A percentile compares a stretch with the other conserved stretches of the same genome.
Evolutionary conservation across 2,329 filamentous ascomycete genomes (phyloP).

Genomic region (Beauveria varroae): DNA sequence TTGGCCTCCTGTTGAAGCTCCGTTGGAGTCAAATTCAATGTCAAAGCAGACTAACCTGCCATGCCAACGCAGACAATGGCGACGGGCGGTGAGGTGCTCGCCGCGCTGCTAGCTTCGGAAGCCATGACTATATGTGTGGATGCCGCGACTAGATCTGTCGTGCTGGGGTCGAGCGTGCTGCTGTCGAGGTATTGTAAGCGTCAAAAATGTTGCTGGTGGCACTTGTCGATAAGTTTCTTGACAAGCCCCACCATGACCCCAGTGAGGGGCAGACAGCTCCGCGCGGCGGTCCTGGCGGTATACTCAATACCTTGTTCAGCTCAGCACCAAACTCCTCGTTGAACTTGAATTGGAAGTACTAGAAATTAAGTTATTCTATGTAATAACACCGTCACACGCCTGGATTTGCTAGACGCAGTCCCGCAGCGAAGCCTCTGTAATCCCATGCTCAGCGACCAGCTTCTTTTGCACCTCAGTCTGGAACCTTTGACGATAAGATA

Average conservation of each 20-base stretch:
- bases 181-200: background rate
- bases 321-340: too few relatives aligned
- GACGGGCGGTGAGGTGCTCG: conserved; percentile 47
- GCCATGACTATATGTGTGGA: conserved; percentile 20
- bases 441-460: background rate
- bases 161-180: background rate
- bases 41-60: conserved; percentile 55
- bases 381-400: too few relatives aligned
- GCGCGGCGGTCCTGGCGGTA: too few relatives aligned
- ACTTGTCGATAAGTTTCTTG: conserved; percentile 5
- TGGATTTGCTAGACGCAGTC: too few relatives aligned
- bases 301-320: too few relatives aligned
- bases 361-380: too few relatives aligned
- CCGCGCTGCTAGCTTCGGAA: conserved; percentile 24
- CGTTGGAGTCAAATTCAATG: background rate
- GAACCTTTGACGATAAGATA: background rate
- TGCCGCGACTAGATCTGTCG: background rate
- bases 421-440: too few relatives aligned
- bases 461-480: background rate
- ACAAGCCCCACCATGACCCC: conserved; percentile 1
- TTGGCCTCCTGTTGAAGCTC: background rate
- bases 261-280: too few relatives aligned
- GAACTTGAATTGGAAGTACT: too few relatives aligned
- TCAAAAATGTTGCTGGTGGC: conserved; percentile 5
- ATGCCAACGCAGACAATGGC: conserved; percentile 93